A percentile compares a stretch with the other conserved stretches of the same genome.
phyloP scores from a whole-genome alignment of 1,284 basidiomycete species.

The Ceratobasidium theobromae region DNA sequence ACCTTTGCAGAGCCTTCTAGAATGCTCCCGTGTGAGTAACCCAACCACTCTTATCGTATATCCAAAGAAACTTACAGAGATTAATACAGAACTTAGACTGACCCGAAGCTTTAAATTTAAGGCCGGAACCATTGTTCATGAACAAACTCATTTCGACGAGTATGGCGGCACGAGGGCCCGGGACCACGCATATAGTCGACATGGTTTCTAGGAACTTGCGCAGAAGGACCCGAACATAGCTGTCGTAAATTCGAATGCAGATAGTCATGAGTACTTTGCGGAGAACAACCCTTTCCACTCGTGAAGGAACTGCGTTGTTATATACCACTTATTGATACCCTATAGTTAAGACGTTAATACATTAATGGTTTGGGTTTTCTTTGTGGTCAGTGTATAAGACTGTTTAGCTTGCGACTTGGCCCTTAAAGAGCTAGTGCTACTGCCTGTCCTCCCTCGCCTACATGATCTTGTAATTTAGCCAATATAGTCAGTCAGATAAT shows the following conservation, averaged over 20 bases:
- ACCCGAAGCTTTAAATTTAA: too few species aligned
- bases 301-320: too few species aligned
- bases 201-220: neutral
- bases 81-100: neutral
- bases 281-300: constrained; percentile 3
- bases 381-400: too few species aligned
- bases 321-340: too few species aligned
- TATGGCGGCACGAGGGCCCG: neutral
- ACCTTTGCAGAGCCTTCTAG: constrained; percentile 27
- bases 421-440: too few species aligned
- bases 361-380: too few species aligned
- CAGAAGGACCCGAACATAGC: neutral
- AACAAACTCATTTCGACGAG: constrained; percentile 10
- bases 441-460: too few species aligned
- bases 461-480: too few species aligned
- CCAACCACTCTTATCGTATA: too few species aligned
- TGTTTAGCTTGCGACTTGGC: too few species aligned
- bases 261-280: constrained; percentile 9
- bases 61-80: neutral
- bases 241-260: neutral
- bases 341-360: too few species aligned
- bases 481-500: too few species aligned
- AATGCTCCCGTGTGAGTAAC: neutral
- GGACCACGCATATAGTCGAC: constrained; percentile 22
- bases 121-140: constrained; percentile 15